A percentile compares a stretch with the other conserved stretches of the same genome.
phyloP scores from a whole-genome alignment of 1,284 basidiomycete species.

The Tausonia pullulans region DNA sequence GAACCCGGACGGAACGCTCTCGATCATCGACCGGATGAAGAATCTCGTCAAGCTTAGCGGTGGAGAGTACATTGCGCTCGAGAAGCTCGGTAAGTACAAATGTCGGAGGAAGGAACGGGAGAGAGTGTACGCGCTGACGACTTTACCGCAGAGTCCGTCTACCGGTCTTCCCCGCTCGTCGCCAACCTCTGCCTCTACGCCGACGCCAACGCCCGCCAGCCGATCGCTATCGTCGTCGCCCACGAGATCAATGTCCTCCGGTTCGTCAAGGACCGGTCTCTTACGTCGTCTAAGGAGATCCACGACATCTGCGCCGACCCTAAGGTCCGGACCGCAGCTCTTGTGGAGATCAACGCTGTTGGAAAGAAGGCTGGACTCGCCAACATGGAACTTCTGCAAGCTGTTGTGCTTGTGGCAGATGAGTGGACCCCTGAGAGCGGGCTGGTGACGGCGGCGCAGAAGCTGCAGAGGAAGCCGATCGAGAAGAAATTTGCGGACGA shows the following conservation, averaged over 20 bases:
- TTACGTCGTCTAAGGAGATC: constrained; percentile 40
- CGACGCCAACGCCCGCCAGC: constrained; percentile 66
- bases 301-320: constrained; percentile 52
- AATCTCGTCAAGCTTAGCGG: constrained; percentile 34
- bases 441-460: constrained; percentile 81
- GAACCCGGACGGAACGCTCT: constrained; percentile 73
- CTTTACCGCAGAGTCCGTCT: constrained; percentile 51
- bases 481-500: constrained; percentile 53
- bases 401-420: constrained; percentile 64
- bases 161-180: constrained; percentile 77
- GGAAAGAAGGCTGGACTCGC: constrained; percentile 85
- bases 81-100: constrained; percentile 46
- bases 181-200: constrained; percentile 82
- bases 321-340: constrained; percentile 51
- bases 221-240: constrained; percentile 66
- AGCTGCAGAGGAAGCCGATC: constrained; percentile 69
- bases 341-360: constrained; percentile 65
- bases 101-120: not conserved
- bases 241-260: constrained; percentile 66
- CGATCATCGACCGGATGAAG: constrained; percentile 54
- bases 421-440: constrained; percentile 80
- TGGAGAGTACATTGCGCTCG: constrained; percentile 80
- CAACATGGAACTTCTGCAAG: constrained; percentile 66
- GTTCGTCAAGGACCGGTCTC: constrained; percentile 38
- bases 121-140: not conserved